Evolutionary conservation across 371 early-diverging fungal genomes (phyloP).

Genomic region (Furculomyces boomerangus): DNA sequence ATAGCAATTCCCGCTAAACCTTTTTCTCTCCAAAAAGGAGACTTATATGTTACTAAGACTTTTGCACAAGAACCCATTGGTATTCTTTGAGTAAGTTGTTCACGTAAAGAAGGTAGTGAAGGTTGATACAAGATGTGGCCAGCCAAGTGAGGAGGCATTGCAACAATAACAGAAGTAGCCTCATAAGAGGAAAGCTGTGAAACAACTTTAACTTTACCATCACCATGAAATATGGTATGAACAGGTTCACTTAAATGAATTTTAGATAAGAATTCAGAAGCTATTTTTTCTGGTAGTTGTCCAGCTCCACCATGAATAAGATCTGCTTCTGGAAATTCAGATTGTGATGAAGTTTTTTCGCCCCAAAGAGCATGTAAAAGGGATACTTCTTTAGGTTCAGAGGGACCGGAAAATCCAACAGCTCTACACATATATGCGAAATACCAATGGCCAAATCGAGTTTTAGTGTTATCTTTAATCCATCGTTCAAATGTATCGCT

Average conservation of each 20-base stretch:
- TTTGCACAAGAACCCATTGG: neutral
- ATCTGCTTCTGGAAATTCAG: neutral
- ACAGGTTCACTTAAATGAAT: neutral
- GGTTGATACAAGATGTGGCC: neutral
- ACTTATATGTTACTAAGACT: neutral
- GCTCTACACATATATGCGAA: neutral
- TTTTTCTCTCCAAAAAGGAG: neutral
- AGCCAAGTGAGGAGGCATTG: neutral
- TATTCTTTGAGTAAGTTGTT: neutral
- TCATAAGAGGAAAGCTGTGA: neutral
- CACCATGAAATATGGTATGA: neutral
- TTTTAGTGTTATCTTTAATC: neutral
- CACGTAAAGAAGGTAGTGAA: neutral
- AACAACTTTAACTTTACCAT: neutral
- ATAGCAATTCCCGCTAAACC: neutral
- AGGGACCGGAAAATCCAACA: neutral
- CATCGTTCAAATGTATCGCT: neutral
- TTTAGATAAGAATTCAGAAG: neutral
- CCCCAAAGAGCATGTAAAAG: neutral
- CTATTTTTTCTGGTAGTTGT: neutral
- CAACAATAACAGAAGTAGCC: neutral
- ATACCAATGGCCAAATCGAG: neutral
- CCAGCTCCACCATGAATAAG: neutral
- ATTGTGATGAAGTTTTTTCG: neutral
- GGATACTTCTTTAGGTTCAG: neutral